A percentile compares a stretch with the other conserved stretches of the same genome.
These are phyloP conservation scores for Lupinus albus DNA, from an alignment of 306 rosid species.

Conservation along the genomic window DNA sequence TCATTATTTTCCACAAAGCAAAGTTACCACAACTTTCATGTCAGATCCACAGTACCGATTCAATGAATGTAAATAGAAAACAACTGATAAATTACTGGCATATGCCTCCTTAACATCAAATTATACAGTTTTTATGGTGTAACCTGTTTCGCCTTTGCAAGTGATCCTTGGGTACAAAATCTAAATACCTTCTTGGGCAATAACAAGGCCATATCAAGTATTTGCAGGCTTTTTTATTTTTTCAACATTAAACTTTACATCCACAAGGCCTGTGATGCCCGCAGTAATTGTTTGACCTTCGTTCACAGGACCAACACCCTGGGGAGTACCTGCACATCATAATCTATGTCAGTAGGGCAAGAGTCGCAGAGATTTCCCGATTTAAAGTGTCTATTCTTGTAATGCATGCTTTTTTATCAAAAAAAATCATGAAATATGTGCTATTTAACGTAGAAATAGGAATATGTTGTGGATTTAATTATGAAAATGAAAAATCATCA, in stretches of 20 bases:
- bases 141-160: conserved; percentile 23
- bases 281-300: conserved; percentile 85
- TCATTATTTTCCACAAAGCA: conserved; percentile 9
- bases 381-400: background rate
- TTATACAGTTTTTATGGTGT: conserved; percentile 16
- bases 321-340: conserved; percentile 80
- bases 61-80: conserved; percentile 14
- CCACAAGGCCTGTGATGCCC: conserved; percentile 79
- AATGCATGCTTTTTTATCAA: background rate
- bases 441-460: background rate
- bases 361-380: background rate
- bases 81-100: background rate
- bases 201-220: conserved; percentile 30
- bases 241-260: conserved; percentile 67
- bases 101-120: conserved; percentile 10
- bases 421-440: background rate
- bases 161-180: conserved; percentile 4
- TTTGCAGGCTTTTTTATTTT: conserved; percentile 48
- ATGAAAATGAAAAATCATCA: background rate
- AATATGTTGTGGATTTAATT: conserved; percentile 3
- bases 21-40: conserved; percentile 20
- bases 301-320: conserved; percentile 94
- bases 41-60: conserved; percentile 24
- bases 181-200: background rate
- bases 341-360: conserved; percentile 32